Conservation (phyloP, 2,329 filamentous ascomycete genomes). For the Helotiales sp. region DNA sequence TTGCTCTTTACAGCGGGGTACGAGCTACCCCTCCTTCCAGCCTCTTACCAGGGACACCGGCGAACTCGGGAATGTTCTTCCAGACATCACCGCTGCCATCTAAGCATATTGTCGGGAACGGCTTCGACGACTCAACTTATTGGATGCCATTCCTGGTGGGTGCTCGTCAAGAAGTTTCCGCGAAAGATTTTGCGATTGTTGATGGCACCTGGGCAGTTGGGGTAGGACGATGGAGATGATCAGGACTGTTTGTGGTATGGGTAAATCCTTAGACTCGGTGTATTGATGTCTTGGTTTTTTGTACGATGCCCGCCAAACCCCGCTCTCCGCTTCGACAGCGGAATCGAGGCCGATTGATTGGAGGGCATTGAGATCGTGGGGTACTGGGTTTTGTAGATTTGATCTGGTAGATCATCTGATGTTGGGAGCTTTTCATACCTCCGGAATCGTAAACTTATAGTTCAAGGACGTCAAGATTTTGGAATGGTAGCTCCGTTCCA, state of each 20-base stretch:
- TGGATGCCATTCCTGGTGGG: background rate
- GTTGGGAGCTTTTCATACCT: background rate
- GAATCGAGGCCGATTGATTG: background rate
- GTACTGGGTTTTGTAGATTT: background rate
- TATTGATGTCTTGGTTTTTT: background rate
- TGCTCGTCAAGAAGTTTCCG: background rate
- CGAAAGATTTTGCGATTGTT: background rate
- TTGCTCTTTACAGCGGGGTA: conserved; percentile 4
- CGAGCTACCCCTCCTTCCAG: background rate
- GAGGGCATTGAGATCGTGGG: background rate
- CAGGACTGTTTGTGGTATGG: background rate
- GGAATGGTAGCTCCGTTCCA: too few relatives aligned
- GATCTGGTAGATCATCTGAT: background rate
- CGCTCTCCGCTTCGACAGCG: background rate
- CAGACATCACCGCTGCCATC: background rate
- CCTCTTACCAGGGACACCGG: background rate
- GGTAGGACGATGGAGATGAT: background rate
- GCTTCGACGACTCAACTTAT: background rate
- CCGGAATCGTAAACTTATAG: too few relatives aligned
- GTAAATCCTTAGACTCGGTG: background rate
- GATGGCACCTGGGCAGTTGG: background rate
- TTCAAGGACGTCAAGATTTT: too few relatives aligned
- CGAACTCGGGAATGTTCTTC: background rate
- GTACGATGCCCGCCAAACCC: background rate
- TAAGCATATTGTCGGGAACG: background rate